Evolutionary conservation across 1,139 yeast genomes (phyloP), one percentile per base, ranked within the genome.

Genomic region (Eremothecium sinecaudum): DNA sequence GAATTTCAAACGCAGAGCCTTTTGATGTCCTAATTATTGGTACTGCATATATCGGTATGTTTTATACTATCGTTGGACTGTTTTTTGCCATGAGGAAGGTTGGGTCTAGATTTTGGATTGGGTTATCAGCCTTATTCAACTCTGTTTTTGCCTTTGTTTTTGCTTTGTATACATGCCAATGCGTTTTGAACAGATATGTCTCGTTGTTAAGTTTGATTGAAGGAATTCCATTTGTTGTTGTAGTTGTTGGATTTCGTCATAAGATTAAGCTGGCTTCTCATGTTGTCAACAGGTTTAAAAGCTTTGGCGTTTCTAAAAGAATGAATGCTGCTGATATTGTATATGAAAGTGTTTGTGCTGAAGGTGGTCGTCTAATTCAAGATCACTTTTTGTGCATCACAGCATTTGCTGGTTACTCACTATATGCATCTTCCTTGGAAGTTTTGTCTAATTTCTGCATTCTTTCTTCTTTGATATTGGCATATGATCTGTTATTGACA

Each of bases 201-300:
- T 75, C 94, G 5, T 67, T 84, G 38, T 64, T 82, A 40, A 76
- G 86, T 41, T 67, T 90, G 47, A 74, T 90, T 35, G 97, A 90
- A 64, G 97, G 97, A 9, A 64, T 90, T 33, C 98, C 98, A 17
- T 90, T 90, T 59, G 69, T 90, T 50, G 94, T 87, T 14, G 90
- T 94, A 17, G 79, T 87, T 7, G 75, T 90, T 51, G 98, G 98
- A 1, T 90, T 90, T 62, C 87, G 86, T 53, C 84, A 83, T 58
- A 86, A 90, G 53, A 73, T 84, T 18, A 69, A 77, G 18, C 70
- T 87, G 46, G 82, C 96, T 1, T 67, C 77, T 18, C 61, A 67
- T 32, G 48, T 61, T 18, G 32, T 54, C 36, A 47, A 60, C 40
- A 50, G 59, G 35, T 53, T 50, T 37, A 49, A 51, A 35, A 53